Base-by-base conservation (phyloP, 352 stramenopile species). In the Detonula confervacea region DNA sequence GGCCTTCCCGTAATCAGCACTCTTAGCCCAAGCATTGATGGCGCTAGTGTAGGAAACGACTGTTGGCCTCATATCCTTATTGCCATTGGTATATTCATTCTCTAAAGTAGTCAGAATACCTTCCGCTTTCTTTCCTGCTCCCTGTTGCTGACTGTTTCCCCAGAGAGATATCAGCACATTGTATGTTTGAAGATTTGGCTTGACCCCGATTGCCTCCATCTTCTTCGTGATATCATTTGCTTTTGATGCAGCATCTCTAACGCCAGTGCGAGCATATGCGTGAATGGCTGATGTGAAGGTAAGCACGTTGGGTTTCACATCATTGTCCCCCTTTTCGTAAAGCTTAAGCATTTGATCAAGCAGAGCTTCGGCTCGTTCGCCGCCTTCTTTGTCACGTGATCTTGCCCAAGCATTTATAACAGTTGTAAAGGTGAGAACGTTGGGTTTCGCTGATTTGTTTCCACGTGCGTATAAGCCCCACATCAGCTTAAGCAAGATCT, bases 21-120 rank as follows among this genome's bases (percentile, higher is more conserved):
- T 86, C 25, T 87, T 84, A 29, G 82, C 82, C 81, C 78, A 91
- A 22, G 83, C 80, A 78, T 89, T 85, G 33, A 92, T 80, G 25
- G 81, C 76, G 67, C 68, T 84, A n/a, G 77, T 82, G 57, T 84
- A 90, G 7, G 72, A 83, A 16, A 83, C 49, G 6, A 80, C 35
- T 8, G 59, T 71, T 33, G 74, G 74, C 24, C 27, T 73, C 66
- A 83, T 74, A 47, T 73, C 27, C 29, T 56, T 59, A 12, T 60
- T 68, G 9, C 74, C 74, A 27, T 54, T 42, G 47, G 33, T 29
- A 33, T 73, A 74, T 78, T 72, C 52, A 42, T 72, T n/a, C 42
- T 84, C 72, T 30, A 87, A 61, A n/a, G 73, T 78, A 3, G 20
- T 72, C 12, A 83, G 20, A 60, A 83, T 83, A 46, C 46, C 64